Base-by-base conservation (phyloP, 2,329 filamentous ascomycete genomes). In the Graphium sp. region DNA sequence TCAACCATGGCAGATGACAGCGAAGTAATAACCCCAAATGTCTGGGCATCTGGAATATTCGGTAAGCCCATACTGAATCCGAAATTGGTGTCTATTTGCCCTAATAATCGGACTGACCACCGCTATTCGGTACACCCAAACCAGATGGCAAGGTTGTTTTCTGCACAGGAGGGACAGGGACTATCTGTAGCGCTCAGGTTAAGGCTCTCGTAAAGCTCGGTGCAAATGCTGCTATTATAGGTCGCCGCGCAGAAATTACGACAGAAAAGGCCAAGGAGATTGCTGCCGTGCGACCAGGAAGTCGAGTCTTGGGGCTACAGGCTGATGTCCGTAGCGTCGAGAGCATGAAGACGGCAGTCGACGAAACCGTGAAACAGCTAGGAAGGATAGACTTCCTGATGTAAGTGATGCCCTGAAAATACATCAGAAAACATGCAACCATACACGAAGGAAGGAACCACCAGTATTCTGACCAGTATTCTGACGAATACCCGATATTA, bases 351-450 rank as follows among this genome's bases (percentile, higher is more conserved):
- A 18, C 26, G 10, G 26, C 26, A 4, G 26, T 6, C 9, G 3
- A 28, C 11, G 26, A 28, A 18, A 18, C 15, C n/a, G 26, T 28
- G n/a, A 13, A 11, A 10, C 10, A 28, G 26, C 17, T 28, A 12
- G 26, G 26, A 16, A 19, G 13, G 15, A 28, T 28, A n/a, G 26
- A 28, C 11, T 28, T 28, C 17, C 11, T 28, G 10, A 28, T 28
- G 26, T 28, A 28, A 7, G 13, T 28, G 15, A 17, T 24, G 15
- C 7, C 22, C 11, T 24, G 12, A n/a, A 4, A 24, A 24, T 24
- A 14, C 22, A 6, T 24, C 7, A 7, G 12, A 7, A 4, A 11
- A n/a, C 22, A 13, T 6, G 15, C 11, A n/a, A n/a, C 12, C 7
- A 24, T 7, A 7, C 11, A 12, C 22, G 6, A 6, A 14, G 8